phyloP scores from a whole-genome alignment of 179 eudicot species.

The Vitellaria paradoxa region DNA sequence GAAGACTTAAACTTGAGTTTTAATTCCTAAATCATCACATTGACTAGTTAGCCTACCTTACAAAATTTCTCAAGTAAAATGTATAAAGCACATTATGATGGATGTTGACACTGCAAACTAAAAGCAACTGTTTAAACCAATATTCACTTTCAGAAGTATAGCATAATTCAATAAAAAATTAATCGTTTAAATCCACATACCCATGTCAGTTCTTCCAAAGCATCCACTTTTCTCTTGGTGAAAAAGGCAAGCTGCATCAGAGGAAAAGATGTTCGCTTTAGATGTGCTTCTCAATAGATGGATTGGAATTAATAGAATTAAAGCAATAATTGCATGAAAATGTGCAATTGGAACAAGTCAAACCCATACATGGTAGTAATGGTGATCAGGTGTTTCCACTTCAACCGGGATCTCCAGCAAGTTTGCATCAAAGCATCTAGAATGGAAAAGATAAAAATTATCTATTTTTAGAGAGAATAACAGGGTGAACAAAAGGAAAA shows the following conservation, averaged over 20 bases:
- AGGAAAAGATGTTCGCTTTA: neutral
- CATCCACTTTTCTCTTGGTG: conserved; percentile 60
- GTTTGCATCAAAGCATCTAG: conserved; percentile 71
- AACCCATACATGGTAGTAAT: conserved; percentile 63
- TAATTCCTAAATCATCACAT: neutral
- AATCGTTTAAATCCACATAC: conserved; percentile 32
- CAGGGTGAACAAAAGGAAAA: neutral
- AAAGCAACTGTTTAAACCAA: neutral
- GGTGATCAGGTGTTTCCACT: conserved; percentile 67
- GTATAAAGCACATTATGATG: neutral
- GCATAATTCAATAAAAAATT: neutral
- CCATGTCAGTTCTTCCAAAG: conserved; percentile 84
- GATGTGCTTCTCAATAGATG: neutral
- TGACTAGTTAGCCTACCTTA: neutral
- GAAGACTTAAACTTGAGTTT: neutral
- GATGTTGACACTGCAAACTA: neutral
- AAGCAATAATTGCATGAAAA: neutral
- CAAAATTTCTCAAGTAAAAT: neutral
- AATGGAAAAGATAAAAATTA: neutral
- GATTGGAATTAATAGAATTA: neutral
- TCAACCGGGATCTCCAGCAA: conserved; percentile 72
- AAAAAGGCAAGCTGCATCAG: conserved; percentile 77
- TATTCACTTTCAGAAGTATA: neutral
- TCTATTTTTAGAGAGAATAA: neutral
- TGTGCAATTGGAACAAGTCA: neutral